Evolutionary conservation across 805 yeast species (phyloP).

Genomic region (Yarrowia deformans): DNA sequence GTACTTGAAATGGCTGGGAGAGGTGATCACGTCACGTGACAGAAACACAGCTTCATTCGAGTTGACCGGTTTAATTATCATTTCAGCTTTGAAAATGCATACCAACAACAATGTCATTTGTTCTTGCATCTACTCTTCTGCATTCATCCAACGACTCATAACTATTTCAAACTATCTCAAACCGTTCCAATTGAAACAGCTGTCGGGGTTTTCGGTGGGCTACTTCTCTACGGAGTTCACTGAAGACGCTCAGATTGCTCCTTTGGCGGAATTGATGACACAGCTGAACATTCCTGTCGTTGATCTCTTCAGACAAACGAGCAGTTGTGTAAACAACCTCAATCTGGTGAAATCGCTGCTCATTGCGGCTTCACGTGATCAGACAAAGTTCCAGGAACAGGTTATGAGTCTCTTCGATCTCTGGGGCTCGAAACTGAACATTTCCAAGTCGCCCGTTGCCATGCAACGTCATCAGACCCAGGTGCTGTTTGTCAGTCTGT

Average conservation of each 20-base stretch:
- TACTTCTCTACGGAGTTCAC: not conserved
- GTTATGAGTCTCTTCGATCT: not conserved
- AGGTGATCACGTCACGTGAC: not conserved
- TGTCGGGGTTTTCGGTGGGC: not conserved
- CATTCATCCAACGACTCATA: not conserved
- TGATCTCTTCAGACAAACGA: not conserved
- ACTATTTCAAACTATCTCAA: not conserved
- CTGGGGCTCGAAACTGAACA: constrained; percentile 53
- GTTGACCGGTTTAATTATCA: not conserved
- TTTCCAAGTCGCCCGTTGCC: constrained; percentile 54
- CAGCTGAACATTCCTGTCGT: not conserved
- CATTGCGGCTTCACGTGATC: constrained; percentile 14
- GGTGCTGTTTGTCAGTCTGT: constrained; percentile 52
- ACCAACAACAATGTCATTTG: not conserved
- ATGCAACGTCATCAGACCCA: constrained; percentile 60
- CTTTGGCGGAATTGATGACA: constrained; percentile 11
- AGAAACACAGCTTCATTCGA: not conserved
- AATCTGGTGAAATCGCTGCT: constrained; percentile 16
- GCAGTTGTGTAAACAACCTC: not conserved
- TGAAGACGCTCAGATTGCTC: constrained; percentile 1
- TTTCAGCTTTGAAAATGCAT: constrained; percentile 10
- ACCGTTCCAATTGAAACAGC: constrained; percentile 16
- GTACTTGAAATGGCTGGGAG: constrained; percentile 22
- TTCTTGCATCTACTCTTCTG: not conserved
- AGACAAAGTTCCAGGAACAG: not conserved